phyloP scores from a whole-genome alignment of 2,329 filamentous ascomycete genomes.

The Alternaria brassicae region DNA sequence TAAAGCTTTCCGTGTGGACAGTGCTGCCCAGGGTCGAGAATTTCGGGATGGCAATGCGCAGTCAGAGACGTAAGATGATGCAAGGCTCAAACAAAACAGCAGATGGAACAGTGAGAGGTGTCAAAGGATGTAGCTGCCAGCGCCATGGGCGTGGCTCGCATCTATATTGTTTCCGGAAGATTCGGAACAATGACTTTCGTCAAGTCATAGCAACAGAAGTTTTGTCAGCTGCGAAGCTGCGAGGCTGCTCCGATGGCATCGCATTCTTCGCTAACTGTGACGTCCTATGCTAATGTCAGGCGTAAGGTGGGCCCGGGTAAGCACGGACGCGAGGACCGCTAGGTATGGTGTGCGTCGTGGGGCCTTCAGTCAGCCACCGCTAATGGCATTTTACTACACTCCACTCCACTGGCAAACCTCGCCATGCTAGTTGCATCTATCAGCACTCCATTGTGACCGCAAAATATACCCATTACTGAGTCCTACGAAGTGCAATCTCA shows the following conservation, averaged over 20 bases:
- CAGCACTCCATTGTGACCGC: neutral
- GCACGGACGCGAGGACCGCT: slow-evolving; percentile 8
- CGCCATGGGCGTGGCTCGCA: slow-evolving; percentile 11
- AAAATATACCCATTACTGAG: neutral
- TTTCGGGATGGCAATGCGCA: neutral
- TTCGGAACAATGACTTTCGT: slow-evolving; percentile 28
- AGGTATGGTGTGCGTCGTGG: no score
- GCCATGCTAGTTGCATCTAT: neutral
- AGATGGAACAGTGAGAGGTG: slow-evolving; percentile 12
- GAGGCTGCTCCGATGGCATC: slow-evolving; percentile 32
- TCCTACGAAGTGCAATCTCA: neutral
- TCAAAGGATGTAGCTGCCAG: slow-evolving; percentile 9
- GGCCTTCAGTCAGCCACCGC: slow-evolving; percentile 16
- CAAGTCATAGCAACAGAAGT: slow-evolving; percentile 30
- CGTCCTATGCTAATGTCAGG: slow-evolving; percentile 16
- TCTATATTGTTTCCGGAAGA: slow-evolving; percentile 33
- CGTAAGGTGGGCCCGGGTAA: slow-evolving; percentile 14
- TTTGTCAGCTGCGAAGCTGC: slow-evolving; percentile 37
- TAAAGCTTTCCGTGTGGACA: neutral
- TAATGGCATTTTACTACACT: slow-evolving; percentile 7
- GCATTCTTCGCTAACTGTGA: slow-evolving; percentile 25
- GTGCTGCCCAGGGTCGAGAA: slow-evolving; percentile 1
- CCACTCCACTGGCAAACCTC: slow-evolving; percentile 7
- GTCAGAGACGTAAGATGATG: slow-evolving; percentile 8
- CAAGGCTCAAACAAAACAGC: slow-evolving; percentile 12